Evolutionary conservation across 2,329 filamentous ascomycete genomes (phyloP).

Genomic region (Nothophoma quercina): DNA sequence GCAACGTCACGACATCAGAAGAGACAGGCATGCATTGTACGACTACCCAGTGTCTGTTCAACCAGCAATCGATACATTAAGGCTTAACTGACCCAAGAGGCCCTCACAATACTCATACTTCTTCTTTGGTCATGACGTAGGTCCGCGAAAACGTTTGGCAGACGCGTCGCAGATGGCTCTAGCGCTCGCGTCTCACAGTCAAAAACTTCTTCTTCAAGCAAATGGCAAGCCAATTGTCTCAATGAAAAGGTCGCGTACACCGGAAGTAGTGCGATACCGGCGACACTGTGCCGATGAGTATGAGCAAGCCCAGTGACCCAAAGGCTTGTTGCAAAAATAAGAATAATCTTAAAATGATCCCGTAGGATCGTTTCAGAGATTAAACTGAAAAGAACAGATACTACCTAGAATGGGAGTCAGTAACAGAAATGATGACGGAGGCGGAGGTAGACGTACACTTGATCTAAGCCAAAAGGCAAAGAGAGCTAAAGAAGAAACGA

Average conservation of each 20-base stretch:
- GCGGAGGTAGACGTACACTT: too few species aligned
- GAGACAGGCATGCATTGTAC: not conserved
- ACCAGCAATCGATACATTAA: too few species aligned
- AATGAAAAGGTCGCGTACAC: constrained; percentile 61
- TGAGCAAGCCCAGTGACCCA: constrained; percentile 31
- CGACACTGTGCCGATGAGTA: constrained; percentile 30
- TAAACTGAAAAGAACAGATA: too few species aligned
- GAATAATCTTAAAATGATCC: constrained; percentile 1
- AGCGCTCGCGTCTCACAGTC: too few species aligned
- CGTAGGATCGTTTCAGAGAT: constrained; percentile 9
- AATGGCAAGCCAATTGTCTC: constrained; percentile 59
- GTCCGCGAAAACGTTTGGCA: too few species aligned
- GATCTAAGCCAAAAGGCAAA: constrained; percentile 21
- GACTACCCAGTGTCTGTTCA: too few species aligned
- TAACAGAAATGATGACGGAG: too few species aligned
- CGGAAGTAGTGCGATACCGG: constrained; percentile 29
- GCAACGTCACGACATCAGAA: constrained; percentile 19
- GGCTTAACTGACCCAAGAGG: too few species aligned
- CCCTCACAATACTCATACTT: not conserved
- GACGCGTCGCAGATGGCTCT: not conserved
- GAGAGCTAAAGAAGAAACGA: constrained; percentile 16
- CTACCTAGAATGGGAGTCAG: too few species aligned
- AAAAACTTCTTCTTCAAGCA: constrained; percentile 69
- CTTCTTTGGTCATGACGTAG: not conserved
- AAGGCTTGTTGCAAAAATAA: constrained; percentile 26